Percentiles rank a stretch among this genome's conserved stretches.
These are phyloP conservation scores for Sequoia sempervirens DNA, from an alignment of 75 land plant species.

Conservation along the genomic window DNA sequence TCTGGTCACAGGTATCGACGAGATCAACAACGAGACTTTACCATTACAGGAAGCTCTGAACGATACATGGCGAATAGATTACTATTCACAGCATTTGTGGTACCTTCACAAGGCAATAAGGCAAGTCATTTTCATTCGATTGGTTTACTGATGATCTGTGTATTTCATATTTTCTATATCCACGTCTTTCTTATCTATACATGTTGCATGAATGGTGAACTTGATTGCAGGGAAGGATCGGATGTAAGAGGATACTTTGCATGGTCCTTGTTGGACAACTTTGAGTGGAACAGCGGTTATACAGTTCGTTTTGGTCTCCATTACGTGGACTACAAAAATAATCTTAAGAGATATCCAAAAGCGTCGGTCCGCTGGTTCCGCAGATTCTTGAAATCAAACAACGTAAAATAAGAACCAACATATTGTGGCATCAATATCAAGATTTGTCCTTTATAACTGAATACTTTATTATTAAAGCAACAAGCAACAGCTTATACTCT, in stretches of 20 bases:
- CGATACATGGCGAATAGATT: too few species aligned
- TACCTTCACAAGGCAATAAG: neutral
- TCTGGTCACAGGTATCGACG: too few species aligned
- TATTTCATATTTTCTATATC: neutral
- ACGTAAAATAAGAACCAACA: too few species aligned
- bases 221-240: conserved; percentile 33
- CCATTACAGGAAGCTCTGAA: too few species aligned
- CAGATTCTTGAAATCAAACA: conserved; percentile 7
- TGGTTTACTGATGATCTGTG: neutral
- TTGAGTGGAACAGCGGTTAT: conserved; percentile 35
- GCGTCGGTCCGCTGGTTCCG: conserved; percentile 36
- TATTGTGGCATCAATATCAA: too few species aligned
- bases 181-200: too few species aligned
- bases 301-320: conserved; percentile 41
- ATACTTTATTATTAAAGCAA: too few species aligned
- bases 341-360: conserved; percentile 21
- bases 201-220: neutral
- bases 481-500: too few species aligned
- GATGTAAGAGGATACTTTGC: conserved; percentile 38
- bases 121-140: neutral
- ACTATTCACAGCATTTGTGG: neutral
- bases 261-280: conserved; percentile 51
- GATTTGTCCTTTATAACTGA: too few species aligned
- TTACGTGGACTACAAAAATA: conserved; percentile 43
- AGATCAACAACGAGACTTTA: too few species aligned